Evolutionary conservation across 805 yeast species (phyloP), one percentile per base, ranked within the genome.

Genomic region (Ogataea ramenticola): DNA sequence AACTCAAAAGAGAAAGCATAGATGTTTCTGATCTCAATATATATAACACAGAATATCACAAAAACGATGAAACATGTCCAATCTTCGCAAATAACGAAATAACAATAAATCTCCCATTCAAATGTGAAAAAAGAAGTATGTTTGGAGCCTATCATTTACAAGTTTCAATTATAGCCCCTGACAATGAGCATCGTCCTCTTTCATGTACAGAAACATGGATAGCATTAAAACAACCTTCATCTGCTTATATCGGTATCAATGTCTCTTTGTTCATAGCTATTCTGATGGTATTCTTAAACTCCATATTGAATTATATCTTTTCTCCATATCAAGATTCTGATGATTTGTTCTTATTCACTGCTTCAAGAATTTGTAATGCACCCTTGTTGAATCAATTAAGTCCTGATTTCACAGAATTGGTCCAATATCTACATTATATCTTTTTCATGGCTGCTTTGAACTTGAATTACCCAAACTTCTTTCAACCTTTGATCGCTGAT

Each of bases 291-390:
- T 49, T 54, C 19, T 27, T 61, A 2, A 53, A 65, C 17, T 63
- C 65, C 44, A 47, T 65, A 32, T 55, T 72, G 46, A 63, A 69
- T 21, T 52, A 57, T 32, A 62, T 69, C 8, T 61, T 71, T 41
- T 73, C 84, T 33, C 80, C 85, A 0, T 75, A 71, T 54, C 80
- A 74, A 62, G 87, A 79, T 61, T 62, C 85, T 27, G 55, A 72
- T 39, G 67, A 76, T 49, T 74, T 80, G 30, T 71, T 76, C 54
- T 52, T 79, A 44, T 64, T 68, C 53, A 53, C 66, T 45, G 82
- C 82, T 22, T 69, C 84, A 7, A 74, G 80, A 26, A 77, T 77
- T 39, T 79, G 84, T 56, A 78, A 77, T 52, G 77, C 71, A 27
- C 70, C 76, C 2, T 64, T 80, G 40, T 62, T 81, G 32, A 67